Percentiles rank a stretch among this genome's conserved stretches.
These are phyloP conservation scores for Penicillium alfredii DNA, from an alignment of 495 filamentous ascomycete genomes.

Conservation along the genomic window DNA sequence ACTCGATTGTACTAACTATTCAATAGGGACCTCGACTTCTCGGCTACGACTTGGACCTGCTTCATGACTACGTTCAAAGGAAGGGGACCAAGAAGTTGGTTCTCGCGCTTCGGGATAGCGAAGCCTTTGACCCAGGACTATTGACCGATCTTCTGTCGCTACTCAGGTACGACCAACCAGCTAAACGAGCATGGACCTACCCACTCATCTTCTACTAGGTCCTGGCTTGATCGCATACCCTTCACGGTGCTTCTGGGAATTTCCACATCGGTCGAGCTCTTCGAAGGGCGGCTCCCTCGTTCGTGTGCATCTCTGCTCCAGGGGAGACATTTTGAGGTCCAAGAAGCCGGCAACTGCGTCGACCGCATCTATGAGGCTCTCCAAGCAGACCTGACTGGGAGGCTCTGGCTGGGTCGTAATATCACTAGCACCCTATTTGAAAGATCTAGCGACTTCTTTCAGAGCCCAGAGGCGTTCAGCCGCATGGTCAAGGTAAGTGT, in stretches of 20 bases:
- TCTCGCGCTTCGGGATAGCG: conserved; percentile 81
- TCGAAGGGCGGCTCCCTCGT: conserved; percentile 77
- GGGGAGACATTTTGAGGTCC: conserved; percentile 79
- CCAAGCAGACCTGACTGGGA: conserved; percentile 47
- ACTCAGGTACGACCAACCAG: conserved; percentile 53
- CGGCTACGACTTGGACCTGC: conserved; percentile 86
- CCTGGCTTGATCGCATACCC: conserved; percentile 84
- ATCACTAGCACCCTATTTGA: conserved; percentile 61
- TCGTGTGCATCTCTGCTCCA: conserved; percentile 62
- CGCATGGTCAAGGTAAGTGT: conserved; percentile 67
- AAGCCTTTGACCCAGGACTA: conserved; percentile 79
- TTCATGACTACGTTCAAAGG: conserved; percentile 58
- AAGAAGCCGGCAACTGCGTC: conserved; percentile 65
- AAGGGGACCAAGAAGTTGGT: conserved; percentile 57
- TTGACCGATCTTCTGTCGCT: conserved; percentile 73
- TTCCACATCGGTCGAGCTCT: conserved; percentile 83
- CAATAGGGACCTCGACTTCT: conserved; percentile 62
- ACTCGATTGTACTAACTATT: conserved; percentile 12
- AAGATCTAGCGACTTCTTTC: conserved; percentile 77
- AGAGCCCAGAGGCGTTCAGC: conserved; percentile 75
- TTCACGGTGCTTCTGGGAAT: conserved; percentile 84
- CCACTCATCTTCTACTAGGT: conserved; percentile 44
- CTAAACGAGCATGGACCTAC: background rate
- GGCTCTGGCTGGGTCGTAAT: conserved; percentile 63
- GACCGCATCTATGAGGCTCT: conserved; percentile 72